Base-by-base conservation (phyloP, 106 monocot species). In the Dendrobium catenatum region DNA sequence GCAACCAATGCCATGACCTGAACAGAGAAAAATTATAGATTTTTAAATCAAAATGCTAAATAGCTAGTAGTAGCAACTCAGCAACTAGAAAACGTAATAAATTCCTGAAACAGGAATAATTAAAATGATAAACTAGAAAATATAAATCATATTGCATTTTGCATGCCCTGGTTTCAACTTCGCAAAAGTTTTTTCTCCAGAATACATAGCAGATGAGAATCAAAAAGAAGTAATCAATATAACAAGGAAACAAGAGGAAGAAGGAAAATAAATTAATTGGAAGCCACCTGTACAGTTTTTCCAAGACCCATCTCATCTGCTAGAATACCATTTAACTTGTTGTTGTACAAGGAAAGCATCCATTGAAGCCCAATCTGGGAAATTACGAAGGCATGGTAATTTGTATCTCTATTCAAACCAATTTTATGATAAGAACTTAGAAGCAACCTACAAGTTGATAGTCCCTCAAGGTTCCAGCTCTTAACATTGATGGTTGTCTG, bases 221-320 rank as follows among this genome's bases (percentile, higher is more conserved):
- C 20, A 43, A 74, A 74, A 74, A 61, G 61, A 74, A 44, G 41
- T 44, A 44, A 43, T 74, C 48, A 26, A 9, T 20, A 49, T 48
- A 6, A 76, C 26, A 4, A 76, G 0, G 22, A 42, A 41, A 74
- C 61, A 40, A 70, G 37, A 70, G 2, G 70, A 15, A 70, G 37
- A 3, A 49, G 11, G n/a, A 49, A 17, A 76, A 76, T 48, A 48
- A 76, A 76, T 26, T 56, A 56, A 47, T 29, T 55, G 48, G 8
- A 46, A 78, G 15, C 70, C 42, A 98, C 98, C 98, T 98, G 98
- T 19, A 98, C 95, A 49, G 98, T 98, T 86, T 98, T 98, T 77
- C 98, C 98, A 78, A 98, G 95, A 77, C 98, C 98, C 98, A 98
- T 98, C 85, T 98, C 98, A 87, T 98, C 98, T 77, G 98, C 98